Evolutionary conservation across 352 stramenopile species (phyloP), one percentile per base, ranked within the genome.

Genomic region (Phytophthora fragariaefolia): DNA sequence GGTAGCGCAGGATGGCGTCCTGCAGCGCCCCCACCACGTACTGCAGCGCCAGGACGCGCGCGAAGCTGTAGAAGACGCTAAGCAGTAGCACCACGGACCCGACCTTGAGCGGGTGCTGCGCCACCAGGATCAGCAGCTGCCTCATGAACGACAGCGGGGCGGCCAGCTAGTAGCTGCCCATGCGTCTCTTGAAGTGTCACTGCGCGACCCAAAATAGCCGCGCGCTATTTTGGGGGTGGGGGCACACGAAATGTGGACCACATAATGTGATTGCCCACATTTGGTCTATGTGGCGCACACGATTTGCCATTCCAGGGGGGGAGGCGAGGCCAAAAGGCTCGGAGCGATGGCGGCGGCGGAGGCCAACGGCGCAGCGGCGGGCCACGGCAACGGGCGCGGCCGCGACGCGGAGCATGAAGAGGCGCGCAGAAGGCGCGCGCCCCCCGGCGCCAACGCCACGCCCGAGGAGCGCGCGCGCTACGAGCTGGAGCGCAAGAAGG

Each of bases 401-500:
- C 52, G 64, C n/a, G 55, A 76, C 15, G 48, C 65, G 15, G 65
- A 66, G n/a, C 56, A 71, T 36, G 71, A 82, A 17, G 77, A 88
- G 12, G 60, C 64, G 8, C 64, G 73, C 30, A 78, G 71, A 34
- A 74, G 76, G 23, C 82, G 82, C 46, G 82, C 66, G 4, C 73
- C 81, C 4, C 83, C 83, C 2, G 76, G 82, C 6, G 79, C 74
- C 42, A 79, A 88, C 49, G 84, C 80, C 30, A 86, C 76, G 18
- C 47, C 82, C 0, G 85, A 91, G 40, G 87, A 95, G 62, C 80
- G 83, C 49, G 84, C 83, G n/a, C 80, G 80, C 63, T 94, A 94
- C 55, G 82, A 93, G 55, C 73, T 95, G 45, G 87, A 95, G 71
- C 87, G 87, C 59, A 93, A 93, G 71, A 93, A 94, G 48, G 82